These are phyloP conservation scores for Ensete glaucum DNA, from an alignment of 176 grass and related monocot genomes.

Conservation along the genomic window DNA sequence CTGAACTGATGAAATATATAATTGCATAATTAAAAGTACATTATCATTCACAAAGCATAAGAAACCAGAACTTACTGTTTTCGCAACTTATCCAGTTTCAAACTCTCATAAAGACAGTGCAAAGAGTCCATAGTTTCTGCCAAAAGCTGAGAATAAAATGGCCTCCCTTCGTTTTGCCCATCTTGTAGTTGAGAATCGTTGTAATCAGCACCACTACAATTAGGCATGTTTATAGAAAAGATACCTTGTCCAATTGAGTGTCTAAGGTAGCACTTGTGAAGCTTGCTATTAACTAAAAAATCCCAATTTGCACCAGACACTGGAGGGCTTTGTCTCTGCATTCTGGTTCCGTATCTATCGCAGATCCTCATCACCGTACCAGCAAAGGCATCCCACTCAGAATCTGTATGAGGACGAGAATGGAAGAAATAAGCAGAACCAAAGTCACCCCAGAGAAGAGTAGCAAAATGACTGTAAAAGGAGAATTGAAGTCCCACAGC, in stretches of 20 bases:
- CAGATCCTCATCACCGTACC: constrained; percentile 57
- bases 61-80: constrained; percentile 64
- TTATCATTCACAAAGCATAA: constrained; percentile 4
- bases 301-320: constrained; percentile 51
- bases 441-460: constrained; percentile 67
- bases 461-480: constrained; percentile 66
- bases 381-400: constrained; percentile 86
- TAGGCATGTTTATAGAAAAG: constrained; percentile 36
- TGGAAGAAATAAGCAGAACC: constrained; percentile 37
- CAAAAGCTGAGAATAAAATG: constrained; percentile 56
- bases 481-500: constrained; percentile 61
- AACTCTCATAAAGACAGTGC: constrained; percentile 85
- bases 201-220: constrained; percentile 9
- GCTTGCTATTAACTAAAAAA: constrained; percentile 71
- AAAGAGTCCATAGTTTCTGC: constrained; percentile 63
- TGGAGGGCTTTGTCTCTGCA: constrained; percentile 26
- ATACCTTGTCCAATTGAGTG: constrained; percentile 30
- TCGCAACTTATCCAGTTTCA: constrained; percentile 78
- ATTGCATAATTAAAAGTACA: not conserved
- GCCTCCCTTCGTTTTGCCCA: constrained; percentile 27
- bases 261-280: constrained; percentile 54
- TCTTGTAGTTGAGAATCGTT: constrained; percentile 33
- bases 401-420: constrained; percentile 45
- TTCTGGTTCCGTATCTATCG: constrained; percentile 34
- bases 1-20: not conserved